These are phyloP conservation scores for Nakazawaea sp. DNA, from an alignment of 805 yeast genomes.

Conservation along the genomic window DNA sequence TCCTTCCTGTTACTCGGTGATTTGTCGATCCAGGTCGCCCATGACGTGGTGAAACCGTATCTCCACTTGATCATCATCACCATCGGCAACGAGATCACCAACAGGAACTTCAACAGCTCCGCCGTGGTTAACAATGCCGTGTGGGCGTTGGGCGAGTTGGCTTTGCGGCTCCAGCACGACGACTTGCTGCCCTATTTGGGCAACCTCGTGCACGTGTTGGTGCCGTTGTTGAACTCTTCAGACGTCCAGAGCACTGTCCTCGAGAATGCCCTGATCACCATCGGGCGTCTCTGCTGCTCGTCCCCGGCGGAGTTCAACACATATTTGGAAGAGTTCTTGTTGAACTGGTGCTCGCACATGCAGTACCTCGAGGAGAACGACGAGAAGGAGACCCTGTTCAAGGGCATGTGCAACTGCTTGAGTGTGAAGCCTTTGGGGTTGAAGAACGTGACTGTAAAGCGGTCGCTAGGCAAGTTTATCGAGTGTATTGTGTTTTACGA, in stretches of 20 bases:
- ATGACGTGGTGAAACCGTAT: constrained; percentile 37
- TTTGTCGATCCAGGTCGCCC: constrained; percentile 56
- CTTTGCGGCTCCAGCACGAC: constrained; percentile 45
- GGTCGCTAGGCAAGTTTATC: constrained; percentile 45
- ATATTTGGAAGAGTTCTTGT: constrained; percentile 49
- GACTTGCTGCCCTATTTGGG: constrained; percentile 44
- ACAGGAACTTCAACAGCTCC: constrained; percentile 38
- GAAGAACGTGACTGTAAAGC: constrained; percentile 35
- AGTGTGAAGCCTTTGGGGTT: constrained; percentile 62
- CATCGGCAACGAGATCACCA: constrained; percentile 62
- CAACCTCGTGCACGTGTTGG: constrained; percentile 47
- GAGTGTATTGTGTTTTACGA: constrained; percentile 52
- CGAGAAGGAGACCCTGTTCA: constrained; percentile 83
- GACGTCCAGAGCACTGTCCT: constrained; percentile 57
- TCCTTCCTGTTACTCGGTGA: constrained; percentile 91
- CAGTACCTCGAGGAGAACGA: constrained; percentile 65
- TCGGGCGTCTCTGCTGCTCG: constrained; percentile 76
- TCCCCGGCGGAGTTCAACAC: constrained; percentile 54
- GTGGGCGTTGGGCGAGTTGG: constrained; percentile 90
- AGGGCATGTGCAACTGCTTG: constrained; percentile 73
- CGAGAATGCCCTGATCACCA: constrained; percentile 85
- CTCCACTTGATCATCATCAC: constrained; percentile 51
- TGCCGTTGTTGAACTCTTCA: constrained; percentile 49
- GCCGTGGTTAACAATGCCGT: constrained; percentile 84
- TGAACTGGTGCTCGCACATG: constrained; percentile 68